These are phyloP conservation scores for Epichloe glyceriae DNA, from an alignment of 2,329 filamentous ascomycete genomes.

Conservation along the genomic window DNA sequence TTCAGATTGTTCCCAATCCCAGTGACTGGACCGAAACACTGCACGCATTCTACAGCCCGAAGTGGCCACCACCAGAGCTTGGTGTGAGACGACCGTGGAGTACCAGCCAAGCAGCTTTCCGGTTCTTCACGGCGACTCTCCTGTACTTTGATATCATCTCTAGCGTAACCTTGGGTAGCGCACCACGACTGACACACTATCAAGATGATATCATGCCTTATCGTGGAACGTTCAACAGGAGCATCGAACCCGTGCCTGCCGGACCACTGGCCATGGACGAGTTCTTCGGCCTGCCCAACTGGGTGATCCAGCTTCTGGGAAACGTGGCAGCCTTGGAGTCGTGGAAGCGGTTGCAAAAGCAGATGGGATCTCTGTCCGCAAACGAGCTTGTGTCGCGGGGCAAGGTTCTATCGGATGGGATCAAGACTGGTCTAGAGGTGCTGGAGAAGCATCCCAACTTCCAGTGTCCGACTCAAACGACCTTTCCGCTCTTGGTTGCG, in stretches of 20 bases:
- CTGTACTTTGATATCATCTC: conserved; percentile 38
- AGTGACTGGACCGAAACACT: conserved; percentile 25
- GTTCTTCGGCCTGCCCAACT: conserved; percentile 43
- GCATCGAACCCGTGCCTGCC: conserved; percentile 10
- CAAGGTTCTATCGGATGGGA: conserved; percentile 24
- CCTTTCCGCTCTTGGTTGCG: conserved; percentile 6
- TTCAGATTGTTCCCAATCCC: conserved; percentile 27
- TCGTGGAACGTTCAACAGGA: conserved; percentile 10
- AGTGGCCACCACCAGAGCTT: conserved; percentile 22
- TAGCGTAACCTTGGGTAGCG: conserved; percentile 29
- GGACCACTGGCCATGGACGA: conserved; percentile 32
- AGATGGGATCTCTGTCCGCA: conserved; percentile 29
- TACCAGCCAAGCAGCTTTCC: conserved; percentile 32
- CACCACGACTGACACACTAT: conserved; percentile 29
- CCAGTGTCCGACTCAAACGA: not conserved
- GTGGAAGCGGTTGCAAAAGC: conserved; percentile 38
- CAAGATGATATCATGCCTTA: conserved; percentile 26
- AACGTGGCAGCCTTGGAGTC: conserved; percentile 39
- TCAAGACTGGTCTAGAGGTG: conserved; percentile 19
- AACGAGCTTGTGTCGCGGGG: conserved; percentile 33
- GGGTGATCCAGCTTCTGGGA: conserved; percentile 40
- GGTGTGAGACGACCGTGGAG: conserved; percentile 25
- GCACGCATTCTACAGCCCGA: conserved; percentile 16
- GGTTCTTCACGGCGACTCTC: conserved; percentile 33
- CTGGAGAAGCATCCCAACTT: conserved; percentile 14